These are phyloP conservation scores for Obelidium mucronatum DNA, from an alignment of 192 early-diverging fungal species.

Conservation along the genomic window DNA sequence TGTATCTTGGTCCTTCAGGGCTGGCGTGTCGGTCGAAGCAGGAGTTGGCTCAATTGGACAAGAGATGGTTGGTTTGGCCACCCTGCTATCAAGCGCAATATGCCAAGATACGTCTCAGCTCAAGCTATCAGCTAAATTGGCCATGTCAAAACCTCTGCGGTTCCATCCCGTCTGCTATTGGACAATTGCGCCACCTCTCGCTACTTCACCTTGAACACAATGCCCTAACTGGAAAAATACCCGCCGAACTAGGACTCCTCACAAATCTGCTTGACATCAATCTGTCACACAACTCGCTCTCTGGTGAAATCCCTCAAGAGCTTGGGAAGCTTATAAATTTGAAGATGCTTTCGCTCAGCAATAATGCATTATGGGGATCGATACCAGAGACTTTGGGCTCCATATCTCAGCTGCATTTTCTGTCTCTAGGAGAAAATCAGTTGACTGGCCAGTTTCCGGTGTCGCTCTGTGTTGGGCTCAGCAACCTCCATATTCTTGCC, in stretches of 20 bases:
- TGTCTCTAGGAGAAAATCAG: background rate
- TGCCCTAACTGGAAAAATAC: background rate
- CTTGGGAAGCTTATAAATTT: background rate
- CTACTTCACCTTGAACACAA: background rate
- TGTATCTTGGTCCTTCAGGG: background rate
- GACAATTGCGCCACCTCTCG: background rate
- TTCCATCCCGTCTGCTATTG: background rate
- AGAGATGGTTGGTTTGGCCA: background rate
- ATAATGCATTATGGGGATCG: background rate
- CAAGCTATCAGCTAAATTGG: background rate
- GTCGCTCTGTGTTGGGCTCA: background rate
- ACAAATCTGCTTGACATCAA: background rate
- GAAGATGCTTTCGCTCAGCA: background rate
- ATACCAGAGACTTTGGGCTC: background rate
- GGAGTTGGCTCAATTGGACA: background rate
- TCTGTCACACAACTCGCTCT: background rate
- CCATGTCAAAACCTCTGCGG: background rate
- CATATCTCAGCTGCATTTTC: background rate
- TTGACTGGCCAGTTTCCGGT: background rate
- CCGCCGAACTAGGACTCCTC: background rate
- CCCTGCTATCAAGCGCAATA: background rate
- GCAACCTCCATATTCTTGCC: background rate
- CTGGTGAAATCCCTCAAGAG: background rate
- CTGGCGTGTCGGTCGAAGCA: background rate
- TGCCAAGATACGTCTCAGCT: background rate